A percentile compares a stretch with the other conserved stretches of the same genome.
These are phyloP conservation scores for Aureobasidium sp. DNA, from an alignment of 2,329 filamentous ascomycete species.

Conservation along the genomic window DNA sequence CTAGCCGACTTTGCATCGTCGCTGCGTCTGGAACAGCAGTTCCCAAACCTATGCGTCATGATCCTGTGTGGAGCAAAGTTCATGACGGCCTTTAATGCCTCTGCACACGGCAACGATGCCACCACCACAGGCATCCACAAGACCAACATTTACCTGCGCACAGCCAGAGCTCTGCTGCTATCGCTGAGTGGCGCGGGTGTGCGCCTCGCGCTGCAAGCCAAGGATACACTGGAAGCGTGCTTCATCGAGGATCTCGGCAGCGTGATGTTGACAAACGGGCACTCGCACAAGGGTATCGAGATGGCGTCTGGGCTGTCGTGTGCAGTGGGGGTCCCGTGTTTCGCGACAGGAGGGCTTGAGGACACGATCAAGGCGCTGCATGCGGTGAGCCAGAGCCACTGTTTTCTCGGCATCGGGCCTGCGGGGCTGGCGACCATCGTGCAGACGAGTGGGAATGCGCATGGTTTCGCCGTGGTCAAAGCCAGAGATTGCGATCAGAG, in stretches of 20 bases:
- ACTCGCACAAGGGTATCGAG: background rate
- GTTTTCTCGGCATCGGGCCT: background rate
- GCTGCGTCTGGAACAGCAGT: background rate
- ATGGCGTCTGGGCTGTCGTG: background rate
- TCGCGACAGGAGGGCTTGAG: no score
- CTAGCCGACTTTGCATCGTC: background rate
- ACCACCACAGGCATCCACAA: background rate
- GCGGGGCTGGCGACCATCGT: background rate
- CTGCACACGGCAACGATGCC: background rate
- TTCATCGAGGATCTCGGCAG: background rate
- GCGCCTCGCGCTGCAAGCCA: background rate
- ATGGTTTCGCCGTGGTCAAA: background rate
- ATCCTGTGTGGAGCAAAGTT: background rate
- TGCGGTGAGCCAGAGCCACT: background rate
- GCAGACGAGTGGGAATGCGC: background rate
- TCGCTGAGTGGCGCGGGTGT: background rate
- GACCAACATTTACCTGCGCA: background rate
- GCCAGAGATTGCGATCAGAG: background rate
- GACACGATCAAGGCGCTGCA: background rate
- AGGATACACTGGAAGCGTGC: background rate
- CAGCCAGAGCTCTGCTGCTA: background rate
- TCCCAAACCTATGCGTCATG: background rate
- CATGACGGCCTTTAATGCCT: background rate
- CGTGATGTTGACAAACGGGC: background rate
- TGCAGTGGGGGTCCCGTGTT: background rate